Evolutionary conservation across 441 rosid genomes (phyloP), one percentile per base, ranked within the genome.

Genomic region (Iberis amara): DNA sequence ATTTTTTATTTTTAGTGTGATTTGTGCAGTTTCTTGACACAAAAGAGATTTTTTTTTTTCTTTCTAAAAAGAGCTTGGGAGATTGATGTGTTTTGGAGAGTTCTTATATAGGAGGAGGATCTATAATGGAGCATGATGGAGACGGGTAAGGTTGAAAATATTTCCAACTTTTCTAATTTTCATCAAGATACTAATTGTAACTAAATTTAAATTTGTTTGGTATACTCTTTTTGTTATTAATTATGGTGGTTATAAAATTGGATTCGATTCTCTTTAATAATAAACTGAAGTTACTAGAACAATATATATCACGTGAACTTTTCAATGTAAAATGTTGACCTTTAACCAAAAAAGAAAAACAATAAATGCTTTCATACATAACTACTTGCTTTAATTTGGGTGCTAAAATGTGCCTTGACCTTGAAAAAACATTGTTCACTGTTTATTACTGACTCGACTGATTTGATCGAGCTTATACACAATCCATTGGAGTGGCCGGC

Each of bases 181-280:
- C 42, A 42, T 21, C 42, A 48, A 41, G 26, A 41, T 39, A 57
- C 50, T 64, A 44, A 49, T 57, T 64, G 69, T 36, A 42, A 37
- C 38, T 13, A 30, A 27, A 49, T 18, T 27, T 31, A 57, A 37
- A 14, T 18, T 52, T 30, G 28, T 51, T 47, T 43, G 37, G 58
- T 15, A 51, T 37, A 35, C 23, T 55, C 32, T 21, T 21, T 61
- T 47, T 32, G 56, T 47, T 32, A 32, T 47, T 55, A 32, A 55
- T 47, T 62, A n/a, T 62, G 38, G 61, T 63, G 35, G 52, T 24
- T 56, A 26, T 12, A 32, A 56, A 32, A 30, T 30, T 27, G 6
- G 30, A 27, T 18, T 18, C 21, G 3, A 18, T 18, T 18, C 21
- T 18, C 21, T 18, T 18, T 28, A 28, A 4, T 28, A 28, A 4